A percentile compares a stretch with the other conserved stretches of the same genome.
These are phyloP conservation scores for Mucor ambiguus DNA, from an alignment of 371 early-diverging fungal species.

Conservation along the genomic window DNA sequence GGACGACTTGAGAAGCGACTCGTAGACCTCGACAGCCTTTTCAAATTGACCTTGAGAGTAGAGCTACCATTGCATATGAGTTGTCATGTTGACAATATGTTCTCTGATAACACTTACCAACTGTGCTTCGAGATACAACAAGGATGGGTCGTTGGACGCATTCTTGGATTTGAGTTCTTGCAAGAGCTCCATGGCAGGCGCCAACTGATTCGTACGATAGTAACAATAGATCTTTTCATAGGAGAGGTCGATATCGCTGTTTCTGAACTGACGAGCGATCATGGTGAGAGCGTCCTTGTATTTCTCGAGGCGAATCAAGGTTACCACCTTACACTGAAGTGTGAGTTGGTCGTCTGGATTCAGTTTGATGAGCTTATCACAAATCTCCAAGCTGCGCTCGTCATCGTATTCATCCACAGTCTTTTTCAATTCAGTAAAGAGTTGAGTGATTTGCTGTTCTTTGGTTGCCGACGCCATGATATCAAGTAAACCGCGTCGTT, in stretches of 20 bases:
- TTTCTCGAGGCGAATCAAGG: constrained; percentile 70
- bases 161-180: constrained; percentile 36
- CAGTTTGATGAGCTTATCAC: constrained; percentile 51
- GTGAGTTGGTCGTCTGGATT: constrained; percentile 56
- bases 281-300: constrained; percentile 65
- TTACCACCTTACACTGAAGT: constrained; percentile 66
- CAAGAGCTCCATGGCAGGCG: constrained; percentile 59
- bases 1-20: constrained; percentile 44
- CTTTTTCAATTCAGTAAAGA: constrained; percentile 38
- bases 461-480: constrained; percentile 20
- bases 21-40: constrained; percentile 49
- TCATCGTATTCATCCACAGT: constrained; percentile 39
- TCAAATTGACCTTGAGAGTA: constrained; percentile 51
- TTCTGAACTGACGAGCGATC: constrained; percentile 50
- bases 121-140: constrained; percentile 70
- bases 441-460: constrained; percentile 32
- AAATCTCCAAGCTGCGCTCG: constrained; percentile 36
- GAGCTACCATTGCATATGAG: constrained; percentile 25
- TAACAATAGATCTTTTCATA: constrained; percentile 77
- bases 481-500: neutral
- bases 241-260: constrained; percentile 43
- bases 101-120: constrained; percentile 49
- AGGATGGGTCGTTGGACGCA: constrained; percentile 24
- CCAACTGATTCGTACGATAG: constrained; percentile 67
- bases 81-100: neutral